Base-by-base conservation (phyloP, 108 stramenopile genomes). In the Cyclotella baltica region DNA sequence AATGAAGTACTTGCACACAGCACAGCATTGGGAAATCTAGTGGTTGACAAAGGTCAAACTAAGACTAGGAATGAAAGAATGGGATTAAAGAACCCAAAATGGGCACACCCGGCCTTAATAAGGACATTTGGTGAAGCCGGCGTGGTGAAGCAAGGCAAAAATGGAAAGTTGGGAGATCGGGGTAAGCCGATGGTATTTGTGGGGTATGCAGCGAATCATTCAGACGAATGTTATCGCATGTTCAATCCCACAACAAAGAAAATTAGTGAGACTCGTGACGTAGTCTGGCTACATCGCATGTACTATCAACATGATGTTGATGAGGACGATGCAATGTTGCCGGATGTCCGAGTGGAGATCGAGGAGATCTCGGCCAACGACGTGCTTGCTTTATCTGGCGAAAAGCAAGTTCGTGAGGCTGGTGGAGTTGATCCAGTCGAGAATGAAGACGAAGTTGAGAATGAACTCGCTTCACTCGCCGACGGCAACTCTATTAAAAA, bases 231-330 rank as follows among this genome's bases (percentile, higher is more conserved):
- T 6, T 76, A 65, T 46, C 61, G 74, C 15, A 82, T 76, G 75
- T 82, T 23, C 59, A 62, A 76, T 37, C 75, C 69, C 5, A 23
- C 16, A 22, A 76, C 81, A n/a, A 13, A 40, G 68, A 62, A 58
- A 16, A 38, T 85, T 35, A 62, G 48, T 53, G 47, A 40, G 16
- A 58, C 80, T 13, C 40, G 75, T 4, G 84, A 85, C 48, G 48
- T 76, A 20, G 66, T 57, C 28, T 85, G 79, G 80, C 47, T 85
- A 40, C 61, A 63, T 18, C 58, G 67, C 13, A 80, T 79, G 83
- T 84, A 29, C 29, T 84, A 72, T 29, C 38, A 61, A 20, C 27
- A 33, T 22, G 58, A 74, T 43, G 33, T 25, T 27, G 61, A 3
- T 20, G 33, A 19, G 29, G 23, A 58, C 5, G 30, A 19, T 29